Percentiles rank a stretch among this genome's conserved stretches.
phyloP scores from a whole-genome alignment of 2,329 filamentous ascomycete genomes.

The Fusarium sarcochroum region DNA sequence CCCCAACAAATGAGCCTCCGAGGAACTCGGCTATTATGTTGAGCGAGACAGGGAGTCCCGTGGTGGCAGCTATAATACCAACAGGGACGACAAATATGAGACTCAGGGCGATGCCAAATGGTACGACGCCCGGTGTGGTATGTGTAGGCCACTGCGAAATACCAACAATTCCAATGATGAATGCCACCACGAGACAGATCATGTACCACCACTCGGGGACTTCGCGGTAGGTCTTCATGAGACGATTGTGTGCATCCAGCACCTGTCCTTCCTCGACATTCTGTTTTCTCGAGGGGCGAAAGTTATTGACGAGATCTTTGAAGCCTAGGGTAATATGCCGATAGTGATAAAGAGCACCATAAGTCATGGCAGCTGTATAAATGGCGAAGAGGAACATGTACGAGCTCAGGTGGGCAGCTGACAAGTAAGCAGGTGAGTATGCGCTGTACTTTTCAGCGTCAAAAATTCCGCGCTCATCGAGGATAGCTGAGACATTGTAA shows the following conservation, averaged over 20 bases:
- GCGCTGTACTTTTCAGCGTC: slow-evolving; percentile 55
- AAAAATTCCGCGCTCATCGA: slow-evolving; percentile 54
- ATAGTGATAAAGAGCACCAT: slow-evolving; percentile 58
- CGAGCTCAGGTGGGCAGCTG: slow-evolving; percentile 53
- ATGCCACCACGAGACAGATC: slow-evolving; percentile 49
- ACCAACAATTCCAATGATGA: slow-evolving; percentile 54
- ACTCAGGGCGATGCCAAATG: slow-evolving; percentile 59
- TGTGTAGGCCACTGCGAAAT: slow-evolving; percentile 59
- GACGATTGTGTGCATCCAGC: slow-evolving; percentile 60
- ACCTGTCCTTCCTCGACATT: slow-evolving; percentile 40
- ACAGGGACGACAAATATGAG: slow-evolving; percentile 60
- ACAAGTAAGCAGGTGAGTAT: slow-evolving; percentile 60
- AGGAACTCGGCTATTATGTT: slow-evolving; percentile 65
- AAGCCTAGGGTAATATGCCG: slow-evolving; percentile 57
- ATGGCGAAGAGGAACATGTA: slow-evolving; percentile 60
- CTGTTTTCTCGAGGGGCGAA: slow-evolving; percentile 46
- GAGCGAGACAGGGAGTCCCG: slow-evolving; percentile 57
- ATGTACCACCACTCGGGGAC: slow-evolving; percentile 65
- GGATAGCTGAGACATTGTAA: slow-evolving; percentile 57
- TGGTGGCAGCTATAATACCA: slow-evolving; percentile 61
- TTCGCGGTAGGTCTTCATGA: slow-evolving; percentile 63
- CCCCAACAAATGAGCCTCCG: slow-evolving; percentile 58
- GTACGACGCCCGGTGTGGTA: slow-evolving; percentile 59
- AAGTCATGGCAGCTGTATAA: slow-evolving; percentile 58
- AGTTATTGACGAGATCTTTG: slow-evolving; percentile 49